Percentiles rank a stretch among this genome's conserved stretches.
These are phyloP conservation scores for Kingdonia uniflora DNA, from an alignment of 164 flowering plant genomes.

Conservation along the genomic window DNA sequence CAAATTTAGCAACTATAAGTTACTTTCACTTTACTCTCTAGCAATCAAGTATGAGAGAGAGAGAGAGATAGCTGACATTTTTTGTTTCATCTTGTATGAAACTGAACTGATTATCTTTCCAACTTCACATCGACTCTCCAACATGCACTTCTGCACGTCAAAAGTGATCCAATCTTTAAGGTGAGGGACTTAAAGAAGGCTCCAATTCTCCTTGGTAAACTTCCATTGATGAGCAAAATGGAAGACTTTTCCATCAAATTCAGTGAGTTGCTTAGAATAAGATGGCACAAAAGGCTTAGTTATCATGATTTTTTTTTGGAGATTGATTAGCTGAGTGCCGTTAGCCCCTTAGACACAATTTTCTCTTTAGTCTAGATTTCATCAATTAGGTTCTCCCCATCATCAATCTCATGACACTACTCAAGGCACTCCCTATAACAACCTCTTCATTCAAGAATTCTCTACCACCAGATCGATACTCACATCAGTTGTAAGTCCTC, in stretches of 20 bases:
- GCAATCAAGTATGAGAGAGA: conserved; percentile 3
- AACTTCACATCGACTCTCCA: conserved; percentile 44
- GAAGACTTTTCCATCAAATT: conserved; percentile 93
- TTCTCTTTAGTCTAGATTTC: too few species aligned
- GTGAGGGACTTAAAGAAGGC: conserved; percentile 69
- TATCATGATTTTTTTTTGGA: too few species aligned
- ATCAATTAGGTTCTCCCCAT: too few species aligned
- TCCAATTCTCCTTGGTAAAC: conserved; percentile 69
- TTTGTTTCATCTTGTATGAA: conserved; percentile 80
- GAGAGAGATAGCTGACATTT: conserved; percentile 37
- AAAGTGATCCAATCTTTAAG: conserved; percentile 70
- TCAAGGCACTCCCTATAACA: too few species aligned
- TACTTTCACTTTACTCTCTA: not conserved
- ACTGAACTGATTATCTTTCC: conserved; percentile 52
- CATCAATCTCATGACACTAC: too few species aligned
- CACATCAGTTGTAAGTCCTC: too few species aligned
- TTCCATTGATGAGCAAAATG: conserved; percentile 69
- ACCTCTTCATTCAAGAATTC: too few species aligned
- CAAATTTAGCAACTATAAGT: conserved; percentile 1
- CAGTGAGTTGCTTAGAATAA: conserved; percentile 79
- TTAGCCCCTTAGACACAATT: too few species aligned
- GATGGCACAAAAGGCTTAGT: conserved; percentile 60
- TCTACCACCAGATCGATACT: too few species aligned
- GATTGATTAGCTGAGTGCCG: too few species aligned
- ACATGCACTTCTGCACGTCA: conserved; percentile 61